Base-by-base conservation (phyloP, 176 grass and related monocot genomes). In the Paspalum vaginatum region DNA sequence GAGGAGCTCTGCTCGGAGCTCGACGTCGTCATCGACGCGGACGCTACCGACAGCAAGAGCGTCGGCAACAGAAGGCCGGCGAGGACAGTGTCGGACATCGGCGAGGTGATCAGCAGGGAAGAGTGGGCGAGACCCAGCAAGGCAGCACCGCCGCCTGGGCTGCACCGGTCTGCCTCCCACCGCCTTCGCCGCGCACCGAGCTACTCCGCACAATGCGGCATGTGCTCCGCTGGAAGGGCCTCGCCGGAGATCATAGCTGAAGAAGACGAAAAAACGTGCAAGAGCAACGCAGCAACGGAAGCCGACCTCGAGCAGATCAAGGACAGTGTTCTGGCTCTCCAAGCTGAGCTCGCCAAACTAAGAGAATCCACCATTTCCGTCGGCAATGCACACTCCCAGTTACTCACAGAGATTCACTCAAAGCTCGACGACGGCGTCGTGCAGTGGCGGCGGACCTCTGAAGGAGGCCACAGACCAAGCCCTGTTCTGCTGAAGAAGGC, bases 201-300 rank as follows among this genome's bases (percentile, higher is more conserved):
- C 51, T 84, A 52, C 80, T 32, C 80, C 6, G 62, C 24, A 18
- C 74, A 57, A 58, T 72, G 49, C 22, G 65, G 55, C 46, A 3
- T 41, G 76, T 47, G 48, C 61, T 53, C 48, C 0, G 48, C 61
- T 1, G 0, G 21, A n/a, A 75, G 39, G 39, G 65, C 63, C 41
- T 85, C 77, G 39, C 77, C 82, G 40, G 87, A 81, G 82, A 89
- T 85, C 15, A 85, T 89, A 55, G 67, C 82, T n/a, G 71, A 85
- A 8, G 82, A 89, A 70, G 69, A 80, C 2, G 69, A 84, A 7
- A 74, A 80, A 8, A 25, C 12, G 37, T 74, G 57, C 68, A 79
- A 73, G 39, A 57, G 37, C 48, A 56, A 0, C 8, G 65, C 58
- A 1, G 69, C 72, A 16, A 8, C 81, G n/a, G 87, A 75, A 44